phyloP scores from a whole-genome alignment of 2,329 filamentous ascomycete species.

The Pseudogymnoascus sp. region DNA sequence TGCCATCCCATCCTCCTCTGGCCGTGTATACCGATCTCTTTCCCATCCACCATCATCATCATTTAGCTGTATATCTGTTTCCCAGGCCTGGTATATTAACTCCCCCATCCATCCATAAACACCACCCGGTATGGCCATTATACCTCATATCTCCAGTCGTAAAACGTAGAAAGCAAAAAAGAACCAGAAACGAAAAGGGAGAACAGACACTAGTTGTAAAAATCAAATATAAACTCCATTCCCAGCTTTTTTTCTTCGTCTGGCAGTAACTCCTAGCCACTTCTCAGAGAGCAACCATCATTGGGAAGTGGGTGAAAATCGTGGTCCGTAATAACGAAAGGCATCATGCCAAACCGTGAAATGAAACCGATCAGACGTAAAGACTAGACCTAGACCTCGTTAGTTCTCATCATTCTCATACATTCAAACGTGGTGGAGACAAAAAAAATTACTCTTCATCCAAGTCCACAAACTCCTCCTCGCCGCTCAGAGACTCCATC shows the following conservation, averaged over 20 bases:
- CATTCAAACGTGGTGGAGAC: not conserved
- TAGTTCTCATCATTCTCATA: not conserved
- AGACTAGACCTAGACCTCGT: not conserved
- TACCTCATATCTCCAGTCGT: not conserved
- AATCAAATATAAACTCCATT: not conserved
- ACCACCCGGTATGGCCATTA: not conserved
- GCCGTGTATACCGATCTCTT: not conserved
- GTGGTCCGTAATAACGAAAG: not conserved
- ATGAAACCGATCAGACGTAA: not conserved
- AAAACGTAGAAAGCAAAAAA: not conserved
- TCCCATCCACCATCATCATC: not conserved
- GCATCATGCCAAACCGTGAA: not conserved
- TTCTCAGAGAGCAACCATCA: not conserved
- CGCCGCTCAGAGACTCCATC: slow-evolving; percentile 12
- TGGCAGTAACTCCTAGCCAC: not conserved
- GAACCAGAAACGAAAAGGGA: not conserved
- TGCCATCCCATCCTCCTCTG: not conserved
- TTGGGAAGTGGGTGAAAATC: not conserved
- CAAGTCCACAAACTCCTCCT: not conserved
- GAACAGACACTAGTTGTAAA: not conserved
- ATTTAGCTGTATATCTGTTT: not conserved
- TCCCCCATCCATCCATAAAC: not conserved
- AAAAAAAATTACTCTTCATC: not conserved
- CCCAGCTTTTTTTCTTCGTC: not conserved
- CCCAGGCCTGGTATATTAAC: not conserved